Percentiles rank a stretch among this genome's conserved stretches.
These are phyloP conservation scores for Lichtheimia ornata DNA, from an alignment of 371 early-diverging fungal genomes.

Conservation along the genomic window DNA sequence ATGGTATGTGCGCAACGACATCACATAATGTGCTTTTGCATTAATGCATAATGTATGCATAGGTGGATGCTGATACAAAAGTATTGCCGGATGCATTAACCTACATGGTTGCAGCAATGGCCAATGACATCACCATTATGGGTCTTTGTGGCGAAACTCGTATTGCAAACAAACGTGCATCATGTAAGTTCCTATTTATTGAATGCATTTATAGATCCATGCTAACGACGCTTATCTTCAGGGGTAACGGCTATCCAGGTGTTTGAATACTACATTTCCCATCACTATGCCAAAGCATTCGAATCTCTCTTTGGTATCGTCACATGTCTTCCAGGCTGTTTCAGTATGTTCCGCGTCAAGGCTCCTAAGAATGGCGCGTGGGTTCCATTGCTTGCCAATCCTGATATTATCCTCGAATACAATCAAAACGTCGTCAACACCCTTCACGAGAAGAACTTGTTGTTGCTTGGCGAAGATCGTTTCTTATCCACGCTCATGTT, in stretches of 20 bases:
- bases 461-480: constrained; percentile 95
- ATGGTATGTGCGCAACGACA: constrained; percentile 70
- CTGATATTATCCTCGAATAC: constrained; percentile 89
- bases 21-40: no score
- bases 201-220: no score
- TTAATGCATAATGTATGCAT: constrained; percentile 10
- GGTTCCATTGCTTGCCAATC: constrained; percentile 88
- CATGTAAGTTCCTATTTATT: constrained; percentile 28
- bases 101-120: constrained; percentile 82
- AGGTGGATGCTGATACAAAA: constrained; percentile 95
- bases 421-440: constrained; percentile 88
- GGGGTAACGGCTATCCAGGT: constrained; percentile 62
- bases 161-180: constrained; percentile 78
- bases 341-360: constrained; percentile 89
- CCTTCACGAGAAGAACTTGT: constrained; percentile 93
- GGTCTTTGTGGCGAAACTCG: constrained; percentile 89
- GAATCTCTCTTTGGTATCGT: constrained; percentile 98
- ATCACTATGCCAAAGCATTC: constrained; percentile 94
- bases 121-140: constrained; percentile 79
- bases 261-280: constrained; percentile 97
- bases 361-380: constrained; percentile 73
- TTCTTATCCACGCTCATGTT: constrained; percentile 95
- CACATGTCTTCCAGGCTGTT: constrained; percentile 97
- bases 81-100: constrained; percentile 78
- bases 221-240: background rate